These are phyloP conservation scores for Cryomyces minteri DNA, from an alignment of 495 filamentous ascomycete species.

Conservation along the genomic window DNA sequence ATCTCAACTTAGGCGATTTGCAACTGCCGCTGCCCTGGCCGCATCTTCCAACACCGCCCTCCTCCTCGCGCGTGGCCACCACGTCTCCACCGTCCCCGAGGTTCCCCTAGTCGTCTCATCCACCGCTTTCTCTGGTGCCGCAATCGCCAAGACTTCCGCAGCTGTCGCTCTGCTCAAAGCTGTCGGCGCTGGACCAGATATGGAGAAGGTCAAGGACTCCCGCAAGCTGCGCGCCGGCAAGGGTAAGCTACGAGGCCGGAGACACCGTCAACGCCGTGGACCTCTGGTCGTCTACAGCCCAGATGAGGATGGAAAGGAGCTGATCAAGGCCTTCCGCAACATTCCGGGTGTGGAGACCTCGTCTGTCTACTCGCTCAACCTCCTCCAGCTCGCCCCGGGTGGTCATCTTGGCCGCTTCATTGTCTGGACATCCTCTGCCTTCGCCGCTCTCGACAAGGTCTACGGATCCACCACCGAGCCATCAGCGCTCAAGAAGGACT, in stretches of 20 bases:
- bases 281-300: constrained; percentile 93
- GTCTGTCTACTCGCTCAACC: constrained; percentile 87
- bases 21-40: constrained; percentile 89
- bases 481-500: constrained; percentile 91
- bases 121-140: constrained; percentile 57
- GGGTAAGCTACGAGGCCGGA: constrained; percentile 89
- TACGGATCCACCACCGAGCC: constrained; percentile 79
- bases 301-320: constrained; percentile 77
- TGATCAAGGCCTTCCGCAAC: constrained; percentile 90
- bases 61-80: constrained; percentile 91
- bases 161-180: constrained; percentile 75
- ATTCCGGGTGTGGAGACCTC: constrained; percentile 95
- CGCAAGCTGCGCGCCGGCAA: constrained; percentile 93
- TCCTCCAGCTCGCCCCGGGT: constrained; percentile 95
- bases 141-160: constrained; percentile 72
- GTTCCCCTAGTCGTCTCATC: constrained; percentile 92
- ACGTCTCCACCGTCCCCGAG: constrained; percentile 78
- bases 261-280: constrained; percentile 91
- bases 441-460: constrained; percentile 86
- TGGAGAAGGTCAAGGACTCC: constrained; percentile 85
- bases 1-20: constrained; percentile 53
- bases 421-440: constrained; percentile 94
- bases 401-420: constrained; percentile 98
- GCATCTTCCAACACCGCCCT: constrained; percentile 89
- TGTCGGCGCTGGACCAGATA: constrained; percentile 72